A percentile compares a stretch with the other conserved stretches of the same genome.
These are phyloP conservation scores for Malassezia caprae DNA, from an alignment of 1,284 basidiomycete species.

Conservation along the genomic window DNA sequence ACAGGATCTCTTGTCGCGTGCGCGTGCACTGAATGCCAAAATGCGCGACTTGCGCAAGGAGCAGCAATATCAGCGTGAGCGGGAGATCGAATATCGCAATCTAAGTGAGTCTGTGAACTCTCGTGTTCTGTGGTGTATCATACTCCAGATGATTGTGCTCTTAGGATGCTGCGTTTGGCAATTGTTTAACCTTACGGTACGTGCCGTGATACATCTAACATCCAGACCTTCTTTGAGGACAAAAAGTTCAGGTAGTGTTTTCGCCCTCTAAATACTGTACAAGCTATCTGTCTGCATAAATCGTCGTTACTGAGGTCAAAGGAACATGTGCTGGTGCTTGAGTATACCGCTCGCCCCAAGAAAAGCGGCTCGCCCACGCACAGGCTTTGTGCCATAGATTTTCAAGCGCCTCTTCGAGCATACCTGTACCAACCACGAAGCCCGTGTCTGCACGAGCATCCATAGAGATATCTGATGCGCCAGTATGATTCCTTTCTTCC, in stretches of 20 bases:
- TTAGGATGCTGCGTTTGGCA: constrained; percentile 84
- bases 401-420: constrained; percentile 27
- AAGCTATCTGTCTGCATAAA: constrained; percentile 7
- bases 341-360: neutral
- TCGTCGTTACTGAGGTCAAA: constrained; percentile 2
- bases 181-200: constrained; percentile 70
- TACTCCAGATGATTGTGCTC: constrained; percentile 75
- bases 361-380: neutral
- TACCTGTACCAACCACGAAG: constrained; percentile 23
- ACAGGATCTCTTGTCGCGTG: constrained; percentile 69
- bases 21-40: constrained; percentile 83
- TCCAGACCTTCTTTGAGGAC: constrained; percentile 40
- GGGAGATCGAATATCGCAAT: constrained; percentile 78
- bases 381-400: neutral
- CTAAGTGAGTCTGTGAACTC: constrained; percentile 79
- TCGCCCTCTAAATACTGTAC: neutral
- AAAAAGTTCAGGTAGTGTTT: constrained; percentile 40
- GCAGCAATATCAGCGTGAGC: constrained; percentile 92
- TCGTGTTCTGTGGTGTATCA: constrained; percentile 81
- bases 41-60: constrained; percentile 84
- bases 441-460: neutral
- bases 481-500: neutral
- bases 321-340: neutral
- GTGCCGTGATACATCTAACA: constrained; percentile 3
- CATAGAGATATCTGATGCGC: neutral